Evolutionary conservation across 2,329 filamentous ascomycete genomes (phyloP).

Genomic region (Zymoseptoria tritici): DNA sequence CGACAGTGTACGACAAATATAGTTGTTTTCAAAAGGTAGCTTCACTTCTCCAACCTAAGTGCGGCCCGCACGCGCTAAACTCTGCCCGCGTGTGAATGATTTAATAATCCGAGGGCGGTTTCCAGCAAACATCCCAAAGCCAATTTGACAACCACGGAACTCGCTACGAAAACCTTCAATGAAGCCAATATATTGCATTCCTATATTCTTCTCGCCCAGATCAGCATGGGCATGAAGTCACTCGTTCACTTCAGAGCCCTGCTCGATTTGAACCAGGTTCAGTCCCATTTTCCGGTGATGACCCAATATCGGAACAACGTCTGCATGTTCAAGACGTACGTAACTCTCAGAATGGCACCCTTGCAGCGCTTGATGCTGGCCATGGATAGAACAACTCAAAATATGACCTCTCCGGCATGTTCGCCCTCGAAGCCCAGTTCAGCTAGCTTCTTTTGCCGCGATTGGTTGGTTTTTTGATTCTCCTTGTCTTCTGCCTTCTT

Average conservation of each 20-base stretch:
- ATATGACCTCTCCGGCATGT: slow-evolving; percentile 65
- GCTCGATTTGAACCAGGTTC: not conserved
- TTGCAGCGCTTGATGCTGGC: slow-evolving; percentile 1
- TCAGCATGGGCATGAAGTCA: not conserved
- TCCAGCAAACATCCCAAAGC: not conserved
- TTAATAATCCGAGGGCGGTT: not conserved
- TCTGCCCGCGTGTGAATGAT: not conserved
- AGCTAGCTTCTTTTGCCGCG: slow-evolving; percentile 61
- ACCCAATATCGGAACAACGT: slow-evolving; percentile 13
- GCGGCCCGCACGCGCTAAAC: not conserved
- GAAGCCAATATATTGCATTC: not conserved
- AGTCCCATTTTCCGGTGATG: not conserved
- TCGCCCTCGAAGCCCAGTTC: slow-evolving; percentile 84
- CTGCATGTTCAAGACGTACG: slow-evolving; percentile 33
- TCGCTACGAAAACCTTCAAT: no score
- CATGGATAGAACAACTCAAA: slow-evolving; percentile 39
- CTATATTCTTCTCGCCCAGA: not conserved
- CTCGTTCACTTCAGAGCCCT: not conserved
- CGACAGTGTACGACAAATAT: not conserved
- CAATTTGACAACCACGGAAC: no score
- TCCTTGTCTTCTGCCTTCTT: slow-evolving; percentile 63
- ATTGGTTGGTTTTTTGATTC: slow-evolving; percentile 68
- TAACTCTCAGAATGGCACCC: slow-evolving; percentile 17
- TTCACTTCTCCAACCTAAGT: not conserved
- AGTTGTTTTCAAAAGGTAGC: not conserved